Evolutionary conservation across 2,329 filamentous ascomycete genomes (phyloP).

Genomic region (Hirsutella rhossiliensis): DNA sequence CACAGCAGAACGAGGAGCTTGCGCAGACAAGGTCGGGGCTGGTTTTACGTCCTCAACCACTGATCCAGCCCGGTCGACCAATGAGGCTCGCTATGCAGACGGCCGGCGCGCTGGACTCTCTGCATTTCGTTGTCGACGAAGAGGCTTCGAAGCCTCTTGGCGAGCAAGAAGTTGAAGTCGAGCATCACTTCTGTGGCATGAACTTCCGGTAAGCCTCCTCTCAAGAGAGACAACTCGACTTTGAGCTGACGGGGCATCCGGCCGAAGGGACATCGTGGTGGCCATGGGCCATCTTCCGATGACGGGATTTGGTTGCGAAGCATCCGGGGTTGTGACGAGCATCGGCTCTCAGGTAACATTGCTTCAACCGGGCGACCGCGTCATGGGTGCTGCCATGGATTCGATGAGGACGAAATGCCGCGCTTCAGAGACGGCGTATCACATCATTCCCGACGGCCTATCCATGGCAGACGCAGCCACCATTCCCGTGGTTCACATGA

Average conservation of each 20-base stretch:
- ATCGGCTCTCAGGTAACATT: not conserved
- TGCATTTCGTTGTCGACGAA: slow-evolving; percentile 1
- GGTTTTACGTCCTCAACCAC: not conserved
- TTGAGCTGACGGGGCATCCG: not conserved
- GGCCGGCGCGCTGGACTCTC: slow-evolving; percentile 2
- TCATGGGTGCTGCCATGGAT: not conserved
- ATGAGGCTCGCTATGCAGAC: not conserved
- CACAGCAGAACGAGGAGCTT: not conserved
- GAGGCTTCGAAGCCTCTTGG: not conserved
- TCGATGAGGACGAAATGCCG: not conserved
- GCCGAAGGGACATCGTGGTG: not conserved
- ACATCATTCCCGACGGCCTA: not conserved
- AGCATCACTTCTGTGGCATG: not conserved
- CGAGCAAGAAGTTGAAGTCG: slow-evolving; percentile 1
- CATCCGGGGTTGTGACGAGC: not conserved
- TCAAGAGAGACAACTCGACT: not conserved
- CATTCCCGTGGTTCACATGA: not conserved
- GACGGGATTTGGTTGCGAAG: not conserved
- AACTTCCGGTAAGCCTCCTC: slow-evolving; percentile 1
- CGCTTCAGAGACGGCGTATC: not conserved
- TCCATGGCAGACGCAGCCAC: not conserved
- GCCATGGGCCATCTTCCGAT: not conserved
- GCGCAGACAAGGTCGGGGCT: not conserved
- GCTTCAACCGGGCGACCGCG: not conserved
- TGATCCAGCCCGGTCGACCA: not conserved